These are phyloP conservation scores for Rhodocollybia butyracea DNA, from an alignment of 768 basidiomycete species.

Conservation along the genomic window DNA sequence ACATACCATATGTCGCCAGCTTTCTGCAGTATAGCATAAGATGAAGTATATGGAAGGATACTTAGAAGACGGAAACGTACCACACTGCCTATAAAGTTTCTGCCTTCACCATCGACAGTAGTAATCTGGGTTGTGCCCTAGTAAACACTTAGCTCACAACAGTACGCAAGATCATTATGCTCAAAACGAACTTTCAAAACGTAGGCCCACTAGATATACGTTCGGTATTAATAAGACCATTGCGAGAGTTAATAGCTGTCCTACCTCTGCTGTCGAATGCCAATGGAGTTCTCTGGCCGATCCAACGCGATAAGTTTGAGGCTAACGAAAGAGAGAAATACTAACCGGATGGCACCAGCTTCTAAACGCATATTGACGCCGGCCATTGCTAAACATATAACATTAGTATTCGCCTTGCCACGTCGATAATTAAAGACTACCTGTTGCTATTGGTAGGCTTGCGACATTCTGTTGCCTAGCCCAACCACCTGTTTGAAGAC, in stretches of 20 bases:
- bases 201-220: conserved; percentile 44
- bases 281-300: conserved; percentile 47
- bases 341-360: conserved; percentile 45
- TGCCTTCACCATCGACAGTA: conserved; percentile 43
- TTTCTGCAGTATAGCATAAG: too few species aligned
- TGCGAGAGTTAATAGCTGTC: neutral
- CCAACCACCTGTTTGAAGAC: conserved; percentile 59
- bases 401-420: neutral
- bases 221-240: neutral
- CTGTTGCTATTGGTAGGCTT: conserved; percentile 47
- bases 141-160: neutral
- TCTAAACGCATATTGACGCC: conserved; percentile 52
- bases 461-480: conserved; percentile 53
- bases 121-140: conserved; percentile 49
- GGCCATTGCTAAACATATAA: conserved; percentile 29
- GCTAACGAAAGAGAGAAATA: neutral
- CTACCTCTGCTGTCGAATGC: conserved; percentile 47
- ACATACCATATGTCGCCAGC: conserved; percentile 55
- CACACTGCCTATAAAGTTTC: conserved; percentile 47
- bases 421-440: conserved; percentile 17
- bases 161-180: neutral
- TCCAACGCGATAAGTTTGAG: neutral
- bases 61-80: too few species aligned
- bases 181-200: conserved; percentile 40
- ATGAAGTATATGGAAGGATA: too few species aligned